Percentiles rank a stretch among this genome's conserved stretches.
Evolutionary conservation across 129 eudicot species (phyloP).

Genomic region (Rutidosis leptorrhynchoides): DNA sequence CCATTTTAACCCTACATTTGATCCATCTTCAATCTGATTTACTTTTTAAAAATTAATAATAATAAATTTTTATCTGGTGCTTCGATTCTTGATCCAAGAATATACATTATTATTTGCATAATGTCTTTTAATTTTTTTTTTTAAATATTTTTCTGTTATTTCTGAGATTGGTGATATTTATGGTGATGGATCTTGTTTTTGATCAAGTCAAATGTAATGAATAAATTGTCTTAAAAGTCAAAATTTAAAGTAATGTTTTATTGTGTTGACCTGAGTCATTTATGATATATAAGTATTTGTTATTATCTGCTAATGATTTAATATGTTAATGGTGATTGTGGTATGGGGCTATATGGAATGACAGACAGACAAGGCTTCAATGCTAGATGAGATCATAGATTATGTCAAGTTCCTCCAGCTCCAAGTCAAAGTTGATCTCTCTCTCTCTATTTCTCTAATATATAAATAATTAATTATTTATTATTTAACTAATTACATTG

Average conservation of each 20-base stretch:
- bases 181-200: not conserved
- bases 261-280: not conserved
- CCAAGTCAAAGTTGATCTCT: slow-evolving; percentile 97
- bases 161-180: not conserved
- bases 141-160: not conserved
- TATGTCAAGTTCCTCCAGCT: slow-evolving; percentile 98
- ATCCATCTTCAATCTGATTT: not conserved
- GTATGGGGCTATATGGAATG: slow-evolving; percentile 38
- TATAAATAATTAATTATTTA: not conserved
- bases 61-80: no score
- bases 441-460: slow-evolving; percentile 27
- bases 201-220: not conserved
- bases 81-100: not conserved
- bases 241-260: slow-evolving; percentile 3
- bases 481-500: not conserved
- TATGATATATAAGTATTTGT: slow-evolving; percentile 5
- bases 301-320: slow-evolving; percentile 15
- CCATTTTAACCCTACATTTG: slow-evolving; percentile 10
- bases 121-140: not conserved
- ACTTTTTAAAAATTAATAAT: not conserved
- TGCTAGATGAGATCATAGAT: slow-evolving; percentile 99
- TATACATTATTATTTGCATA: not conserved
- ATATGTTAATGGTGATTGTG: slow-evolving; percentile 19
- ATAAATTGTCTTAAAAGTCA: not conserved
- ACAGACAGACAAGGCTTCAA: slow-evolving; percentile 99